Evolutionary conservation across 352 stramenopile genomes (phyloP), one percentile per base, ranked within the genome.

Genomic region (Globisporangium irregulare): DNA sequence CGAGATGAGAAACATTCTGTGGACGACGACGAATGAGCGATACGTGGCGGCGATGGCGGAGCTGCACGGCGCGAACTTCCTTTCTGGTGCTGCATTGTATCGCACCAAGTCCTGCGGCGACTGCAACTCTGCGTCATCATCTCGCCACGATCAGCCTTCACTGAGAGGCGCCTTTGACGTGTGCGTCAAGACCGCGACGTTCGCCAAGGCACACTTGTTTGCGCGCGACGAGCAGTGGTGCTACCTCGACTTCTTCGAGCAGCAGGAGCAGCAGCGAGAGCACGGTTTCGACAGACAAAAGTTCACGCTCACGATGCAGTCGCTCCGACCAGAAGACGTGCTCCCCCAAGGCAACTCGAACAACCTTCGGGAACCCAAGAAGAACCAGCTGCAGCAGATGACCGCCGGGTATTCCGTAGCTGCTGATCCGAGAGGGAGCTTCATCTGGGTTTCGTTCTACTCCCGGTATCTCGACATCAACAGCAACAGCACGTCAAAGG

Each of bases 181-280:
- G 46, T 72, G 62, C 6, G 72, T 83, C n/a, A 85, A 83, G 61
- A 80, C 63, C 7, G 69, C 69, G 9, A 71, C 65, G 41, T 83
- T 85, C 48, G 59, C 64, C 15, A 66, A 66, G 18, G 65, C 77
- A 18, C 75, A 85, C 61, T 41, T 80, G 58, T 72, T 87, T n/a
- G 70, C 73, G 32, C 73, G 70, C 56, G 82, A 78, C 64, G 77
- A 87, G 51, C 75, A 87, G 59, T 84, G 75, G 77, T 85, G 75
- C 59, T 84, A 72, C 59, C 71, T 82, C 34, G 75, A 82, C 41
- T 66, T 68, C 15, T 59, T 73, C 41, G 9, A 59, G 3, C 53
- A 59, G 53, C 15, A 20, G 4, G 4, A 15, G 32, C 10, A n/a
- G 53, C 24, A 4, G 12, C 25, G 15, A 36, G 51, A 73, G 34